Conservation (phyloP, 441 rosid genomes). For the Pelargonium citronellum region DNA sequence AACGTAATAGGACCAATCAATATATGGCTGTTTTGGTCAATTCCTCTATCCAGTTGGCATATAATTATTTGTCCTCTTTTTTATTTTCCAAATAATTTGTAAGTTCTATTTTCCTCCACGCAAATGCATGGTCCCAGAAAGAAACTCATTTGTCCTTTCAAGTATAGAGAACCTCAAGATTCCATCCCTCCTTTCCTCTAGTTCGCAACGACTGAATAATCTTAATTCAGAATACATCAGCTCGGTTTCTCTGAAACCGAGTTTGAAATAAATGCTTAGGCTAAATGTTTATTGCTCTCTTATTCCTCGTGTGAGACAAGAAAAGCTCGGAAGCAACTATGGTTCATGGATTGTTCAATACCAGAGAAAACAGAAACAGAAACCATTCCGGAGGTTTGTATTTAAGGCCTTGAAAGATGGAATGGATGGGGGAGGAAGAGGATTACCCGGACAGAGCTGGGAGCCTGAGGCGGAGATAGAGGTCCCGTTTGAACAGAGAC, state of each 20-base stretch:
- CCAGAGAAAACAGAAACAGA: conserved; percentile 28
- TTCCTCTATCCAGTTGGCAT: neutral
- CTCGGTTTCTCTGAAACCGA: too few species aligned
- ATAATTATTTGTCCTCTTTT: conserved; percentile 13
- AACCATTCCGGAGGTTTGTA: conserved; percentile 23
- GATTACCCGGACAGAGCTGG: conserved; percentile 69
- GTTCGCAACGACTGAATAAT: conserved; percentile 8
- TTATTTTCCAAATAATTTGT: conserved; percentile 12
- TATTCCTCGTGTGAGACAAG: conserved; percentile 37
- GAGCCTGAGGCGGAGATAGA: conserved; percentile 73
- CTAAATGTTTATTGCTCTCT: conserved; percentile 46
- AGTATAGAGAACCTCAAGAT: neutral
- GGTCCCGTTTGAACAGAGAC: conserved; percentile 91
- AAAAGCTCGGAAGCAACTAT: conserved; percentile 39
- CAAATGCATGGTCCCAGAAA: conserved; percentile 6
- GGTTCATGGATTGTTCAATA: conserved; percentile 34
- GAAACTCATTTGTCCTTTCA: neutral
- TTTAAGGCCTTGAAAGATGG: conserved; percentile 66
- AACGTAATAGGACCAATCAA: conserved; percentile 10
- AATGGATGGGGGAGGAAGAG: conserved; percentile 48
- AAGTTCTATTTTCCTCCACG: conserved; percentile 40
- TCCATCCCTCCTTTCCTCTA: conserved; percentile 1
- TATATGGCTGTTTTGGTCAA: neutral
- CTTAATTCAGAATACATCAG: neutral
- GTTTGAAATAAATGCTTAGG: conserved; percentile 47